Percentiles rank a stretch among this genome's conserved stretches.
Evolutionary conservation across 148 eudicot genomes (phyloP).

Genomic region (Rhododendron williamsianum): DNA sequence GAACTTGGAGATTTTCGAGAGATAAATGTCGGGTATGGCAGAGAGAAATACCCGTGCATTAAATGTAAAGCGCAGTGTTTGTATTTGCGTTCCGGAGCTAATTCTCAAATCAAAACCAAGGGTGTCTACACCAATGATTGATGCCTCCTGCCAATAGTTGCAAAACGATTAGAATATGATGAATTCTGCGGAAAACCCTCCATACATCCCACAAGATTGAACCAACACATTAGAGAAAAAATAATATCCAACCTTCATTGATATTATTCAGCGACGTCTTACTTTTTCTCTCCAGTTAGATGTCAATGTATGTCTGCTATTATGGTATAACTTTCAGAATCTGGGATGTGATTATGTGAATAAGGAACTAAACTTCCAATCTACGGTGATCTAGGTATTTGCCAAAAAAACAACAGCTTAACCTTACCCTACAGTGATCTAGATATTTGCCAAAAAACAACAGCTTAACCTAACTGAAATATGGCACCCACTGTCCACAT

Average conservation of each 20-base stretch:
- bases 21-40: neutral
- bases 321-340: neutral
- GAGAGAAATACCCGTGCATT: conserved; percentile 56
- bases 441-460: neutral
- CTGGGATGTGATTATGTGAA: neutral
- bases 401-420: too few relatives aligned
- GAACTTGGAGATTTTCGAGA: neutral
- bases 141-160: conserved; percentile 62
- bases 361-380: neutral
- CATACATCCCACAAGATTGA: neutral
- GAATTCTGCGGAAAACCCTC: neutral
- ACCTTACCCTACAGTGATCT: neutral
- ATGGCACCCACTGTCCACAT: neutral
- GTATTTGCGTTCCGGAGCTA: conserved; percentile 88
- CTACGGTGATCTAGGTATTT: neutral
- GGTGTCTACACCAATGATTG: conserved; percentile 77
- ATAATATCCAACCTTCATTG: neutral
- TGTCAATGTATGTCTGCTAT: neutral
- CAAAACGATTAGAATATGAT: neutral
- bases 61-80: conserved; percentile 85
- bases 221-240: neutral
- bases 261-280: neutral
- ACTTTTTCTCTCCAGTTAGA: neutral
- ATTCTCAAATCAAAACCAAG: conserved; percentile 90
- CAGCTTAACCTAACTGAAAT: neutral